Conservation (phyloP, 83 land plant species). For the Thuja plicata region DNA sequence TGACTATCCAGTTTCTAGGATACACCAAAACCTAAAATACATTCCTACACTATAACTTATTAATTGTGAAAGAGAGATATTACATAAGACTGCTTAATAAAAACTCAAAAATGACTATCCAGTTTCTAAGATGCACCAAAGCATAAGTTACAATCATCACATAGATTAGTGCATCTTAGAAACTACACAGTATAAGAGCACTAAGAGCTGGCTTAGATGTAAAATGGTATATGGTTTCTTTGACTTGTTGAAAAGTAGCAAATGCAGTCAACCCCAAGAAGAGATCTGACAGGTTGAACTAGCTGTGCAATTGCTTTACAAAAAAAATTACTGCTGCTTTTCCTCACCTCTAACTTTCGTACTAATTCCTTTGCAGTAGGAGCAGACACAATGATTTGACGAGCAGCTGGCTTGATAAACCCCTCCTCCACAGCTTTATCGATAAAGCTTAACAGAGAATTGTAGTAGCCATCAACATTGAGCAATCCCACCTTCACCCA, state of each 20-base stretch:
- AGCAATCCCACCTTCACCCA: slow-evolving; percentile 66
- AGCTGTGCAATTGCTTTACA: neutral
- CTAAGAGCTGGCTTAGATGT: too few species aligned
- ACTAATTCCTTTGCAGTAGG: slow-evolving; percentile 61
- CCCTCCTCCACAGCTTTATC: slow-evolving; percentile 81
- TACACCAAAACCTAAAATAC: too few species aligned
- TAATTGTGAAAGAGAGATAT: too few species aligned
- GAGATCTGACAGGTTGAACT: neutral
- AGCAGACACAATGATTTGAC: slow-evolving; percentile 70
- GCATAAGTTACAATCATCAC: too few species aligned
- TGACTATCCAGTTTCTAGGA: too few species aligned
- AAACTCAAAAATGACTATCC: too few species aligned
- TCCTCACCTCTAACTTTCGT: slow-evolving; percentile 59
- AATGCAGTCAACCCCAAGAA: neutral
- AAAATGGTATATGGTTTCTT: too few species aligned
- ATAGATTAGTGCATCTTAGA: too few species aligned
- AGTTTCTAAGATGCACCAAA: too few species aligned
- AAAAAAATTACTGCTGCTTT: neutral
- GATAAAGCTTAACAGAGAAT: slow-evolving; percentile 57
- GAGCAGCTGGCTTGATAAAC: slow-evolving; percentile 60
- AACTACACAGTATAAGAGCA: too few species aligned
- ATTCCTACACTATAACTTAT: too few species aligned
- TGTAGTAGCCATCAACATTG: slow-evolving; percentile 80
- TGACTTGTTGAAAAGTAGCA: neutral
- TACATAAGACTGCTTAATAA: too few species aligned